Evolutionary conservation across 2,329 filamentous ascomycete species (phyloP).

Genomic region (Neopestalotiopsis rosae): DNA sequence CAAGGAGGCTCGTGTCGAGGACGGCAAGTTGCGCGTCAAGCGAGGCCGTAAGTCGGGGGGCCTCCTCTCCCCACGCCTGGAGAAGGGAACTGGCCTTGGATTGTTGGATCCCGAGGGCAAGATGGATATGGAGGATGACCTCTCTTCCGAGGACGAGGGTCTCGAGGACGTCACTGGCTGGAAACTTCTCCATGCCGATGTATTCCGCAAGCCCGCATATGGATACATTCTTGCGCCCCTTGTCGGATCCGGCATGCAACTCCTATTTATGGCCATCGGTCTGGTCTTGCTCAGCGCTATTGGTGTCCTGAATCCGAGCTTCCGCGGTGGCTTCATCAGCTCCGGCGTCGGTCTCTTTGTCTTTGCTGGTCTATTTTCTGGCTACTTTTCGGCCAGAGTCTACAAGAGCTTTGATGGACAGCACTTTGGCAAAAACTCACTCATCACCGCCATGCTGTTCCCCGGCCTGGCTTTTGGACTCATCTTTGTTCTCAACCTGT

Average conservation of each 20-base stretch:
- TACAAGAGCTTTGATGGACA: conserved; percentile 84
- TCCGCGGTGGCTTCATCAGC: conserved; percentile 87
- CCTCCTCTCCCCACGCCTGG: conserved; percentile 49
- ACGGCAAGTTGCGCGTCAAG: conserved; percentile 65
- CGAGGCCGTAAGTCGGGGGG: conserved; percentile 47
- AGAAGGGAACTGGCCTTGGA: conserved; percentile 55
- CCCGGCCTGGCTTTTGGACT: conserved; percentile 78
- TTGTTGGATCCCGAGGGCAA: conserved; percentile 66
- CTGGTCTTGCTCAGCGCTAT: conserved; percentile 75
- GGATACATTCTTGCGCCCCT: conserved; percentile 79
- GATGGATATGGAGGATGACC: conserved; percentile 57
- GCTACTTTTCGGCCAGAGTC: conserved; percentile 83
- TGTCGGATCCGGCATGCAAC: conserved; percentile 84
- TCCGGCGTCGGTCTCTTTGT: conserved; percentile 84
- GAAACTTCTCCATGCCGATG: conserved; percentile 88
- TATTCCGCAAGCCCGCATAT: conserved; percentile 76
- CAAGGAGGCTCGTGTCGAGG: conserved; percentile 69
- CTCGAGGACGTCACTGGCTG: conserved; percentile 84
- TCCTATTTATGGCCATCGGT: conserved; percentile 80
- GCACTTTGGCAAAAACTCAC: conserved; percentile 76
- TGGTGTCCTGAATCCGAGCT: conserved; percentile 83
- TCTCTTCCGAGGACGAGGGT: conserved; percentile 71
- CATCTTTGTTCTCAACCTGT: conserved; percentile 82
- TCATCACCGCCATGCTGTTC: conserved; percentile 79
- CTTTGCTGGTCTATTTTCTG: conserved; percentile 82